A percentile compares a stretch with the other conserved stretches of the same genome.
These are phyloP conservation scores for Ramaria rubella DNA, from an alignment of 768 basidiomycete genomes.

Conservation along the genomic window DNA sequence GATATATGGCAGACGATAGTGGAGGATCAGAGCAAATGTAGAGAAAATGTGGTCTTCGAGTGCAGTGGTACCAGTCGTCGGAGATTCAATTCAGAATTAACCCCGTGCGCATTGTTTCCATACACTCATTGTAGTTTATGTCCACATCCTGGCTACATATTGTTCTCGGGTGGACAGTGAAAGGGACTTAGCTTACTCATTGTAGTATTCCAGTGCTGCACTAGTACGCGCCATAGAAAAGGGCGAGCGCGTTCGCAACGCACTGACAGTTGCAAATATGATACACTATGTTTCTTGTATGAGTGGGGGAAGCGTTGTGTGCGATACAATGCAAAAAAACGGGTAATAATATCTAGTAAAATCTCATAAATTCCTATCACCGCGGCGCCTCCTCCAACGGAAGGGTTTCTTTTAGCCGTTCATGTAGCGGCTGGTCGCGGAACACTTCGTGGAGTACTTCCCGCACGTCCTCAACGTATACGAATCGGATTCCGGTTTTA, in stretches of 20 bases:
- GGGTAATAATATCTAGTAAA: slow-evolving; percentile 2
- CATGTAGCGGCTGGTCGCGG: slow-evolving; percentile 47
- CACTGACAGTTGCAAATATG: not conserved
- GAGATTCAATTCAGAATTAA: not conserved
- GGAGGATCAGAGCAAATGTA: not conserved
- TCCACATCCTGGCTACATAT: no score
- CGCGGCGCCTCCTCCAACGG: slow-evolving; percentile 14
- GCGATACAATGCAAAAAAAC: slow-evolving; percentile 3
- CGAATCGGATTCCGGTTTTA: slow-evolving; percentile 89
- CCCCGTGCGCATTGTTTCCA: not conserved
- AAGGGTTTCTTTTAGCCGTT: slow-evolving; percentile 65
- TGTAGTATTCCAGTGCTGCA: no score
- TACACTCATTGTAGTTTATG: no score
- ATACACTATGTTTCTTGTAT: slow-evolving; percentile 5
- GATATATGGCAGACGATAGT: not conserved
- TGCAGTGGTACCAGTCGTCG: not conserved
- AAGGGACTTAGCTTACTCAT: no score
- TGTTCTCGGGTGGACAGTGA: no score
- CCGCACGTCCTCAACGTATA: slow-evolving; percentile 89
- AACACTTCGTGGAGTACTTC: slow-evolving; percentile 90
- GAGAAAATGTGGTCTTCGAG: not conserved
- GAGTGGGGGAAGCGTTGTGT: slow-evolving; percentile 4
- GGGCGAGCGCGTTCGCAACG: no score
- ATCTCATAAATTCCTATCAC: not conserved
- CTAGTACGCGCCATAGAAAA: no score